Evolutionary conservation across 306 rosid genomes (phyloP).

Genomic region (Hippophae gyantsensis): DNA sequence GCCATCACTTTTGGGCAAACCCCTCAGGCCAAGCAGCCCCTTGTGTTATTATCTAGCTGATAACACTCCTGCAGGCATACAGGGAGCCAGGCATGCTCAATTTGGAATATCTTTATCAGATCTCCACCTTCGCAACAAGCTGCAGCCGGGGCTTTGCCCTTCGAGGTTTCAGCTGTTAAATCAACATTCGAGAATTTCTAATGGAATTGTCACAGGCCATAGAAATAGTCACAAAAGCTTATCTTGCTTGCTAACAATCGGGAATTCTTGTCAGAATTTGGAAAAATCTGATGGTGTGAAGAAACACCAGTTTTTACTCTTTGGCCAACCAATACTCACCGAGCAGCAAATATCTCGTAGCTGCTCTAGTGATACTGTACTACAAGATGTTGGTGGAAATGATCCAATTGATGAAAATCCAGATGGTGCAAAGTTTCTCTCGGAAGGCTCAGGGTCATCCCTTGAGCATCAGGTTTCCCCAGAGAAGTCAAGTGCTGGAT

Average conservation of each 20-base stretch:
- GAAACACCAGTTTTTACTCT: slow-evolving; percentile 77
- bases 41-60: slow-evolving; percentile 60
- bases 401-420: slow-evolving; percentile 20
- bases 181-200: slow-evolving; percentile 39
- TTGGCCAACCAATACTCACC: slow-evolving; percentile 87
- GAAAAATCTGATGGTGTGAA: slow-evolving; percentile 61
- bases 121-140: slow-evolving; percentile 61
- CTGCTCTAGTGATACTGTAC: slow-evolving; percentile 31
- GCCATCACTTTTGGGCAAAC: slow-evolving; percentile 66
- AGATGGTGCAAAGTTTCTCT: slow-evolving; percentile 35
- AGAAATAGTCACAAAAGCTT: slow-evolving; percentile 40
- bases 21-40: slow-evolving; percentile 71
- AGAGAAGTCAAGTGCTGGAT: slow-evolving; percentile 40
- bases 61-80: slow-evolving; percentile 96
- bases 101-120: slow-evolving; percentile 75
- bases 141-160: slow-evolving; percentile 63
- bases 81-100: slow-evolving; percentile 99
- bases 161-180: slow-evolving; percentile 35
- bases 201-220: slow-evolving; percentile 28
- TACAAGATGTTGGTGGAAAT: slow-evolving; percentile 25
- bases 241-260: slow-evolving; percentile 61
- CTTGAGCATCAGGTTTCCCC: slow-evolving; percentile 33
- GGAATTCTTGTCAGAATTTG: slow-evolving; percentile 48
- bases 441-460: slow-evolving; percentile 33
- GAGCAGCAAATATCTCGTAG: slow-evolving; percentile 73